These are phyloP conservation scores for Chlorella sp. DNA, from an alignment of 139 green algal species.

Conservation along the genomic window DNA sequence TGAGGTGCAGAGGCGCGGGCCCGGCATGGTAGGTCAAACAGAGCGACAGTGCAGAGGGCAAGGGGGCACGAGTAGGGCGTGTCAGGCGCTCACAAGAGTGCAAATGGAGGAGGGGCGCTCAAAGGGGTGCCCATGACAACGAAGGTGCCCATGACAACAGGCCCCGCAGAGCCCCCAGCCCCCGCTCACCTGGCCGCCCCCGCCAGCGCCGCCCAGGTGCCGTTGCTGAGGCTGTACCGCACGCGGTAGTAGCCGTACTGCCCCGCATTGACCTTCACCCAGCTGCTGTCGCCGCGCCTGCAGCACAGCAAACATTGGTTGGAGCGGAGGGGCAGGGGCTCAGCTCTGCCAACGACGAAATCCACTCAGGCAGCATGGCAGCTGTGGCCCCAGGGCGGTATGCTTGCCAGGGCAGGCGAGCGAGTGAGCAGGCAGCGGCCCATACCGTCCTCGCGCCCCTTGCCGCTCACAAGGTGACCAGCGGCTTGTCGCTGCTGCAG, in stretches of 20 bases:
- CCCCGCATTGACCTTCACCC: slow-evolving; percentile 76
- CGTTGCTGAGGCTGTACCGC: slow-evolving; percentile 53
- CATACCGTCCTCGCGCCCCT: too few relatives aligned
- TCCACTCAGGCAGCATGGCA: too few relatives aligned
- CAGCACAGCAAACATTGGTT: neutral
- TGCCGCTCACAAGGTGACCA: neutral
- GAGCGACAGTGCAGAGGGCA: neutral
- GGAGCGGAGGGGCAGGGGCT: too few relatives aligned
- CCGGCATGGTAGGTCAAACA: too few relatives aligned
- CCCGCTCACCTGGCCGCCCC: slow-evolving; percentile 16
- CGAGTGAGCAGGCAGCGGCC: too few relatives aligned
- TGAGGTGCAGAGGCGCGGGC: neutral
- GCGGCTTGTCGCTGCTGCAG: slow-evolving; percentile 17
- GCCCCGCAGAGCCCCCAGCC: too few relatives aligned
- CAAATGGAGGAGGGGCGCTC: neutral
- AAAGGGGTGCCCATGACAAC: too few relatives aligned
- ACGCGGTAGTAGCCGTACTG: slow-evolving; percentile 73
- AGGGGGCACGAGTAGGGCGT: neutral
- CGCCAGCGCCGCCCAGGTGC: slow-evolving; percentile 49
- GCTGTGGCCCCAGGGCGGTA: too few relatives aligned
- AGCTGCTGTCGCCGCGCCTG: slow-evolving; percentile 25
- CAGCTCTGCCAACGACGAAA: too few relatives aligned
- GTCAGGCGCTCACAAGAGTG: neutral
- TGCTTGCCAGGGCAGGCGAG: too few relatives aligned
- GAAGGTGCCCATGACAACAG: too few relatives aligned